These are phyloP conservation scores for Coniochaeta prunicola DNA, from an alignment of 2,329 filamentous ascomycete species.

Conservation along the genomic window DNA sequence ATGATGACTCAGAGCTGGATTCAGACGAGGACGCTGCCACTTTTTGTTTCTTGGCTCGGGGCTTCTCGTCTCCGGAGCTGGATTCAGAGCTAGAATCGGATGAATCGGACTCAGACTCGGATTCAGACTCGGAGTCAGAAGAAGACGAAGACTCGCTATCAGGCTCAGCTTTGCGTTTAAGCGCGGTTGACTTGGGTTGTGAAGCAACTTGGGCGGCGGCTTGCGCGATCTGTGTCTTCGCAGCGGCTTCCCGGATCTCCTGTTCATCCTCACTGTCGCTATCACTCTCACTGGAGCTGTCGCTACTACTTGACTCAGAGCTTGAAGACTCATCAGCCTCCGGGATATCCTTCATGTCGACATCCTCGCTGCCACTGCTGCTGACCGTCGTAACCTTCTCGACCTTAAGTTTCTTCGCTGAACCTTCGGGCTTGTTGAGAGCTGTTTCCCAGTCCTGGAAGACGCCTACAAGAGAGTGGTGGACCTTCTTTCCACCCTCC, in stretches of 20 bases:
- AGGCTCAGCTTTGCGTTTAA: slow-evolving; percentile 48
- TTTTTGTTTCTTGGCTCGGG: slow-evolving; percentile 45
- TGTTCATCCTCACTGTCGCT: slow-evolving; percentile 12
- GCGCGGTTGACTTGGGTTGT: slow-evolving; percentile 26
- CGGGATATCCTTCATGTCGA: slow-evolving; percentile 39
- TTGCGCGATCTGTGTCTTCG: slow-evolving; percentile 9
- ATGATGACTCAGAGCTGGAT: slow-evolving; percentile 16
- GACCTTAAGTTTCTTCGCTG: slow-evolving; percentile 15
- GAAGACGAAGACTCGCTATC: slow-evolving; percentile 27
- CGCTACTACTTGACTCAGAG: slow-evolving; percentile 24
- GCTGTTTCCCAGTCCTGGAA: slow-evolving; percentile 44
- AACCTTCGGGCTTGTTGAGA: slow-evolving; percentile 21
- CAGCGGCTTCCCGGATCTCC: slow-evolving; percentile 8
- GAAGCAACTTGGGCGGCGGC: slow-evolving; percentile 4
- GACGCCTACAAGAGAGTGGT: slow-evolving; percentile 39
- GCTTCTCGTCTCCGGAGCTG: slow-evolving; percentile 37
- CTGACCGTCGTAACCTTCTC: slow-evolving; percentile 14
- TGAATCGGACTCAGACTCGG: slow-evolving; percentile 20
- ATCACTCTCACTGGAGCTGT: slow-evolving; percentile 19
- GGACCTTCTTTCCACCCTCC: slow-evolving; percentile 17
- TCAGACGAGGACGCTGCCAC: slow-evolving; percentile 16
- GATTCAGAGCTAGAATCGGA: slow-evolving; percentile 26
- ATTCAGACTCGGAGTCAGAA: slow-evolving; percentile 21
- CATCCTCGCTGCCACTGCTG: slow-evolving; percentile 26
- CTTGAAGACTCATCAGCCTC: slow-evolving; percentile 20